A percentile compares a stretch with the other conserved stretches of the same genome.
Evolutionary conservation across 306 rosid species (phyloP).

Genomic region (cucumber (Cucumis sativus)): Cucumber_9930_V3 NC_026661.2:16275001-16275500

Average conservation of each 20-base stretch:
- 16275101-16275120: conserved; percentile 53
- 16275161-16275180: conserved; percentile 21
- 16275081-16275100: conserved; percentile 40
- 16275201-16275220: background rate
- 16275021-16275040: conserved; percentile 91
- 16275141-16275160: conserved; percentile 29
- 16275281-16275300: conserved; percentile 20
- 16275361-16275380: conserved; percentile 17
- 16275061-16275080: conserved; percentile 60
- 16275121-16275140: conserved; percentile 74
- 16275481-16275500: background rate
- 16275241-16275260: conserved; percentile 12
- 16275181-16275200: conserved; percentile 22
- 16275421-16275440: conserved; percentile 4
- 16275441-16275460: conserved; percentile 16
- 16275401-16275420: conserved; percentile 1
- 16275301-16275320: background rate
- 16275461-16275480: conserved; percentile 21
- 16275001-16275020: conserved; percentile 89
- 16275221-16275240: conserved; percentile 16
- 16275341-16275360: conserved; percentile 10
- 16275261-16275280: background rate
- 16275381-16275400: conserved; percentile 19
- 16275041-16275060: conserved; percentile 55
- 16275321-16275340: conserved; percentile 23